Conservation (phyloP, 768 basidiomycete genomes). For the Dacryopinax primogenitus region DNA sequence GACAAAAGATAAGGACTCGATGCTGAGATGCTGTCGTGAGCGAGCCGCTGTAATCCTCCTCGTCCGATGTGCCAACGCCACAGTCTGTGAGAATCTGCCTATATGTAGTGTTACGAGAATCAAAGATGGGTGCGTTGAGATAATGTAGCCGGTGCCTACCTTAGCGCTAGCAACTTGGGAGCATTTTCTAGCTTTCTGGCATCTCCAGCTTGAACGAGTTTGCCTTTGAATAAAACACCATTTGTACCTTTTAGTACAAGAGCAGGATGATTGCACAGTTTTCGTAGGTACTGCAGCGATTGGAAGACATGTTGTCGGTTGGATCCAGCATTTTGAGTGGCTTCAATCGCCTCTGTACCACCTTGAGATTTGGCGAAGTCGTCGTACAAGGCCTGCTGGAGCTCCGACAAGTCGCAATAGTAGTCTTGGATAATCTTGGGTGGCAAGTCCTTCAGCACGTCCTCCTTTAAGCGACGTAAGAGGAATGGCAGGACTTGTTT, state of each 20-base stretch:
- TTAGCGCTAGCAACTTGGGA: slow-evolving; percentile 82
- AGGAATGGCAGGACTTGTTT: slow-evolving; percentile 99
- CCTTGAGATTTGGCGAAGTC: slow-evolving; percentile 78
- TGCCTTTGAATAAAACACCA: slow-evolving; percentile 40
- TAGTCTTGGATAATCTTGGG: slow-evolving; percentile 99
- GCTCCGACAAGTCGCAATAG: slow-evolving; percentile 89
- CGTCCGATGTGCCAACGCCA: slow-evolving; percentile 77
- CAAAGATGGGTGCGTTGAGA: background rate
- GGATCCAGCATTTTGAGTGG: slow-evolving; percentile 42
- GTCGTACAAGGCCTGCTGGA: slow-evolving; percentile 90
- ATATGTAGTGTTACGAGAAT: background rate
- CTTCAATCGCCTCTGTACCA: slow-evolving; percentile 47
- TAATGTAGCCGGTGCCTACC: slow-evolving; percentile 38
- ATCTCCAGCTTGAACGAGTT: slow-evolving; percentile 27
- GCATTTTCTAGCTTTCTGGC: slow-evolving; percentile 79
- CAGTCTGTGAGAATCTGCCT: slow-evolving; percentile 93
- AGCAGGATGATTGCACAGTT: slow-evolving; percentile 94
- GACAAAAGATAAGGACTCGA: slow-evolving; percentile 97
- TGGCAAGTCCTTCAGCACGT: slow-evolving; percentile 87
- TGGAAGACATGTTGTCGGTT: slow-evolving; percentile 76
- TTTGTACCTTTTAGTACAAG: slow-evolving; percentile 69
- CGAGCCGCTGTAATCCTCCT: slow-evolving; percentile 47
- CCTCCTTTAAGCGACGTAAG: slow-evolving; percentile 89
- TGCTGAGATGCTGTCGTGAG: slow-evolving; percentile 55
- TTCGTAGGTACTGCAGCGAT: slow-evolving; percentile 88